A percentile compares a stretch with the other conserved stretches of the same genome.
These are phyloP conservation scores for Sonneratia caseolaris DNA, from an alignment of 345 rosid genomes.

Conservation along the genomic window DNA sequence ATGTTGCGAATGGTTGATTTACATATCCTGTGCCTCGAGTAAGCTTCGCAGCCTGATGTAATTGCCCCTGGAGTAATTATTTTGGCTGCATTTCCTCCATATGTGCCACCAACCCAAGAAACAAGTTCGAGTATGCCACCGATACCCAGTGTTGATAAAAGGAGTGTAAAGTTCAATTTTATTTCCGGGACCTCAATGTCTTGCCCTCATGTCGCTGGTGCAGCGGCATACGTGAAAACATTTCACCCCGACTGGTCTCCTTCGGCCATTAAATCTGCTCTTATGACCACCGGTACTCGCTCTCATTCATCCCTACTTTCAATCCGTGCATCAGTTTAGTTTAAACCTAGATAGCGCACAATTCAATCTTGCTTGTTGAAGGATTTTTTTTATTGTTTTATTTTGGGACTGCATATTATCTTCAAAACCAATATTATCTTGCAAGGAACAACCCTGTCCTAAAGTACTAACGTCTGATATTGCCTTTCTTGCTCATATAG, in stretches of 20 bases:
- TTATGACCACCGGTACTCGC: conserved; percentile 26
- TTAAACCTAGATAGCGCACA: too few species aligned
- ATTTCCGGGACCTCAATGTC: conserved; percentile 7
- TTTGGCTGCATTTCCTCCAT: not conserved
- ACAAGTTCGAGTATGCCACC: too few species aligned
- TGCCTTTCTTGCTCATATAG: not conserved
- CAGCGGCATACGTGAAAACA: conserved; percentile 25
- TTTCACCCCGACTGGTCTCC: conserved; percentile 9
- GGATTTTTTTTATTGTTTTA: too few species aligned
- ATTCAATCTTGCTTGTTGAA: too few species aligned
- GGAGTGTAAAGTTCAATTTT: not conserved
- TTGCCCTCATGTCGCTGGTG: conserved; percentile 18
- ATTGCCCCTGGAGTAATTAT: not conserved
- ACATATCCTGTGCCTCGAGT: not conserved
- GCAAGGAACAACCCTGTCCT: not conserved
- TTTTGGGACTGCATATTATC: too few species aligned
- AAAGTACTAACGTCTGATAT: not conserved
- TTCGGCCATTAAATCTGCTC: conserved; percentile 31
- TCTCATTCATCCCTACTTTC: not conserved
- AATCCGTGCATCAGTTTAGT: too few species aligned
- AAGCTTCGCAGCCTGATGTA: not conserved
- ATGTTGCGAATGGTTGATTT: not conserved
- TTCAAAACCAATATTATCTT: too few species aligned
- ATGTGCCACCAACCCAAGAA: not conserved
- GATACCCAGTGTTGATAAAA: not conserved